These are phyloP conservation scores for Teunomyces aglyptinius DNA, from an alignment of 805 yeast genomes.

Conservation along the genomic window DNA sequence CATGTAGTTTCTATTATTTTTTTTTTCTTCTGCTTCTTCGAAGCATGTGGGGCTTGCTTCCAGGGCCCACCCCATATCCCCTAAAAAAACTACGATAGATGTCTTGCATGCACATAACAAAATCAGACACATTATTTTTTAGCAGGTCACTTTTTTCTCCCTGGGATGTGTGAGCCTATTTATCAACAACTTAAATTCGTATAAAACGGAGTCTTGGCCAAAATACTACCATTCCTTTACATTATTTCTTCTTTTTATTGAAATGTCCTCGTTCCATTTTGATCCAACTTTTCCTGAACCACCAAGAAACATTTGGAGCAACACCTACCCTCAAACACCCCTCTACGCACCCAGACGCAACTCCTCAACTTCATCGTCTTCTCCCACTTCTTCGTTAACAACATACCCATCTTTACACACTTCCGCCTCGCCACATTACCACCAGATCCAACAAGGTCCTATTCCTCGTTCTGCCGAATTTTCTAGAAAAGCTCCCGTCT, in stretches of 20 bases:
- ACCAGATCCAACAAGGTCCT: background rate
- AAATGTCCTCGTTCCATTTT: background rate
- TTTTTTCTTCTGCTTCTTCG: background rate
- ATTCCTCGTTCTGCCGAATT: background rate
- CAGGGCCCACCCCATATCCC: background rate
- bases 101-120: conserved; percentile 1
- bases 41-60: background rate
- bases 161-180: background rate
- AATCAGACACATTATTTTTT: conserved; percentile 4
- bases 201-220: conserved; percentile 1
- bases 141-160: conserved; percentile 4
- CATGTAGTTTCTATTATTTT: background rate
- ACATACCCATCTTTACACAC: background rate
- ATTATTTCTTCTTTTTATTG: background rate
- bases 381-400: background rate
- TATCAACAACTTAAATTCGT: background rate
- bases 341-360: background rate
- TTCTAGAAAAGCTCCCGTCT: background rate
- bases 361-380: background rate
- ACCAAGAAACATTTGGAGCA: conserved; percentile 1
- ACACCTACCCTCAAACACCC: background rate
- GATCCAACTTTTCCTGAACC: background rate
- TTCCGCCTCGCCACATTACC: background rate
- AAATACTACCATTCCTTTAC: background rate
- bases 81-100: background rate